These are phyloP conservation scores for Colletotrichum viniferum DNA, from an alignment of 2,329 filamentous ascomycete species.

Conservation along the genomic window DNA sequence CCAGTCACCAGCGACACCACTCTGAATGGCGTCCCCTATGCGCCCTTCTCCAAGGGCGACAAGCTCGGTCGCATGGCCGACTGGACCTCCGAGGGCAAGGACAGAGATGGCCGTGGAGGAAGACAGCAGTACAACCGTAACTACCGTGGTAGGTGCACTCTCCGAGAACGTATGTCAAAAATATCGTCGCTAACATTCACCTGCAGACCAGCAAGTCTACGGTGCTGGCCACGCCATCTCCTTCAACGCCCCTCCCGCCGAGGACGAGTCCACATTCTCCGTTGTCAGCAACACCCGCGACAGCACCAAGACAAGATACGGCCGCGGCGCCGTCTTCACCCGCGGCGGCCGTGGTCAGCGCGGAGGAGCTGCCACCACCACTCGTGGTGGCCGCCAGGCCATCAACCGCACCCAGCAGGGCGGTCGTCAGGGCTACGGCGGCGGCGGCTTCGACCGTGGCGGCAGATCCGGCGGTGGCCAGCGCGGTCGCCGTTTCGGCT, in stretches of 20 bases:
- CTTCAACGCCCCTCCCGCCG: slow-evolving; percentile 89
- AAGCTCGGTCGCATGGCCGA: slow-evolving; percentile 99
- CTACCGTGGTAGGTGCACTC: slow-evolving; percentile 74
- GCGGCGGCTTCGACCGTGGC: slow-evolving; percentile 72
- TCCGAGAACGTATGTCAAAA: neutral
- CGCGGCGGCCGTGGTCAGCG: slow-evolving; percentile 82
- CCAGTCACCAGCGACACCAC: slow-evolving; percentile 82
- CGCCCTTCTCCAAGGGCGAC: slow-evolving; percentile 97
- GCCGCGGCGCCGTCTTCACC: slow-evolving; percentile 89
- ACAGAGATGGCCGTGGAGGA: slow-evolving; percentile 74
- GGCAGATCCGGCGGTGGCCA: slow-evolving; percentile 72
- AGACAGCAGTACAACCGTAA: slow-evolving; percentile 91
- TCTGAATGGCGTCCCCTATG: slow-evolving; percentile 93
- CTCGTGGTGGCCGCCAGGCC: slow-evolving; percentile 63
- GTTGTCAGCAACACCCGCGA: slow-evolving; percentile 95
- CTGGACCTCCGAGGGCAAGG: slow-evolving; percentile 93
- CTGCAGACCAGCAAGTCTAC: slow-evolving; percentile 91
- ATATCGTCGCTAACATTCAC: slow-evolving; percentile 5
- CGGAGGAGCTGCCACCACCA: slow-evolving; percentile 52
- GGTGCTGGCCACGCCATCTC: slow-evolving; percentile 84
- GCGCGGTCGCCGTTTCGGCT: slow-evolving; percentile 87
- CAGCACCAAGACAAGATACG: slow-evolving; percentile 83
- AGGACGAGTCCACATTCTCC: slow-evolving; percentile 97
- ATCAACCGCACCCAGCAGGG: slow-evolving; percentile 70
- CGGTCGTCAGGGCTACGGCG: slow-evolving; percentile 66